phyloP scores from a whole-genome alignment of 495 filamentous ascomycete genomes.

The Penicillium silybi region DNA sequence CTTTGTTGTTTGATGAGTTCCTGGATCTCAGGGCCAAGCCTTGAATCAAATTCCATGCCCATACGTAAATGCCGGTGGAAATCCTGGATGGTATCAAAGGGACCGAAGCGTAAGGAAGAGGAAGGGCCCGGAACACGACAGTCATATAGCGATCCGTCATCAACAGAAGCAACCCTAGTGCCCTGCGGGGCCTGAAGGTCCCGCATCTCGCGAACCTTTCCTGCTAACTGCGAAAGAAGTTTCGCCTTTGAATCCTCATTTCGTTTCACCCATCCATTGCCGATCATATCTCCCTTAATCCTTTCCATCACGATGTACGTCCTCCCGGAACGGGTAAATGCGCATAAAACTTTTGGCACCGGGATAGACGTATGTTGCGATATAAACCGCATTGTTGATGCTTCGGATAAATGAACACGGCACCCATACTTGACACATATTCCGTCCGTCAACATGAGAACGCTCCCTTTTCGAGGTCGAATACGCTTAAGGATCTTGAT shows the following conservation, averaged over 20 bases:
- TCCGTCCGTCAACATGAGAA: constrained; percentile 31
- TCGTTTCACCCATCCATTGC: constrained; percentile 24
- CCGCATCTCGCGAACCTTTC: constrained; percentile 39
- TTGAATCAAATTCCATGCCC: constrained; percentile 32
- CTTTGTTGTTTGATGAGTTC: constrained; percentile 35
- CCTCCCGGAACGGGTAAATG: constrained; percentile 37
- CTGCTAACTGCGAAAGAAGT: constrained; percentile 42
- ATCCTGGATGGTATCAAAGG: constrained; percentile 38
- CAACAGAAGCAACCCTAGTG: constrained; percentile 33
- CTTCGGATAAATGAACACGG: constrained; percentile 41
- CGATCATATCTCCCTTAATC: constrained; percentile 42
- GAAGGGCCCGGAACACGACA: constrained; percentile 27
- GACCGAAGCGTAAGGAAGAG: constrained; percentile 31
- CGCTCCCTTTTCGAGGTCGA: constrained; percentile 19
- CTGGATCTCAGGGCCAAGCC: constrained; percentile 29
- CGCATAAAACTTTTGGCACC: constrained; percentile 47
- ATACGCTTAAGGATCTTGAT: constrained; percentile 22
- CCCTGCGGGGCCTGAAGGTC: constrained; percentile 31
- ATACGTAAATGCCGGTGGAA: constrained; percentile 43
- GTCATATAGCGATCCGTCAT: constrained; percentile 41
- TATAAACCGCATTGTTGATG: constrained; percentile 45
- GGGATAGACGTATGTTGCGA: constrained; percentile 46
- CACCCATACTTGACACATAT: constrained; percentile 41
- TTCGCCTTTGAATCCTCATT: constrained; percentile 37
- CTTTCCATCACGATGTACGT: constrained; percentile 52